Conservation (phyloP, 108 stramenopile genomes). For the Stephanodiscus triporus region DNA sequence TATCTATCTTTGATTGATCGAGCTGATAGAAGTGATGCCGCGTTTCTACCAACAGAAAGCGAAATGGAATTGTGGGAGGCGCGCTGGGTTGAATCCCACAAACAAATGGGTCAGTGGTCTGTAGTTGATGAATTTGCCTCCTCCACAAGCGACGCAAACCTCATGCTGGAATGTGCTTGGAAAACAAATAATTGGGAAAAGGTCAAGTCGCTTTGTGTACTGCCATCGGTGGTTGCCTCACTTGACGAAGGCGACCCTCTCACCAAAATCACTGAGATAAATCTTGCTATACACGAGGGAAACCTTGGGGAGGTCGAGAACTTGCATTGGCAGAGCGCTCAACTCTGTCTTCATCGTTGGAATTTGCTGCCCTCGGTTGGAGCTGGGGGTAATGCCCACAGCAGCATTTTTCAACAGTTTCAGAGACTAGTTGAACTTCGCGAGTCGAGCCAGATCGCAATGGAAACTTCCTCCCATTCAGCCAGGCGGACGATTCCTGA, state of each 20-base stretch:
- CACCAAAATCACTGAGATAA: slow-evolving; percentile 79
- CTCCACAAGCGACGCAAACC: slow-evolving; percentile 51
- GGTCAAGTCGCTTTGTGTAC: slow-evolving; percentile 57
- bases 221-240: slow-evolving; percentile 59
- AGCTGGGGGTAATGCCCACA: slow-evolving; percentile 75
- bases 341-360: slow-evolving; percentile 80
- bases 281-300: slow-evolving; percentile 81
- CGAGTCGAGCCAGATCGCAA: slow-evolving; percentile 95
- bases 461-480: slow-evolving; percentile 81
- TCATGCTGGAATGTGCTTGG: slow-evolving; percentile 91
- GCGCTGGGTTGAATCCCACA: slow-evolving; percentile 87
- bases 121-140: slow-evolving; percentile 83
- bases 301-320: slow-evolving; percentile 89
- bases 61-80: slow-evolving; percentile 93
- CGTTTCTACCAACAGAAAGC: slow-evolving; percentile 51
- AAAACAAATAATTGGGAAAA: slow-evolving; percentile 88
- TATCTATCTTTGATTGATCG: slow-evolving; percentile 65
- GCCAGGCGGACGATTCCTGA: slow-evolving; percentile 81
- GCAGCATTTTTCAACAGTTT: slow-evolving; percentile 80
- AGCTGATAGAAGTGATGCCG: slow-evolving; percentile 13
- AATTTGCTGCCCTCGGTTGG: slow-evolving; percentile 65
- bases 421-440: slow-evolving; percentile 92
- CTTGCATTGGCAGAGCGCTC: slow-evolving; percentile 85
- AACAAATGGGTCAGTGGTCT: slow-evolving; percentile 86
- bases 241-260: slow-evolving; percentile 68